Evolutionary conservation across 768 basidiomycete species (phyloP).

Genomic region (Kwoniella sp.): DNA sequence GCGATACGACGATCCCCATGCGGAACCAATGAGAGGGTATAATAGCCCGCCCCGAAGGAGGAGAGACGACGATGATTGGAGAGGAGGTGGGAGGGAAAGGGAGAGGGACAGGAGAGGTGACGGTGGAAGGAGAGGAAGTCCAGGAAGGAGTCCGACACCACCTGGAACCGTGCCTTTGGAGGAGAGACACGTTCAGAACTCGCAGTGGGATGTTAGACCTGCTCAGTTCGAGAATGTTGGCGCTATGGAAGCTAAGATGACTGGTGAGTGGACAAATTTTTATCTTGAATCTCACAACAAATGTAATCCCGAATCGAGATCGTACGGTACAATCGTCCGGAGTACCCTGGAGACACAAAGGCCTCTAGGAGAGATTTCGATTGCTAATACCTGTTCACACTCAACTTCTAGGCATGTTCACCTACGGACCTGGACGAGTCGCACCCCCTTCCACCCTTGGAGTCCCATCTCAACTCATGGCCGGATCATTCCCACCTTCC

Average conservation of each 20-base stretch:
- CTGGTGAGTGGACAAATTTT: slow-evolving; percentile 64
- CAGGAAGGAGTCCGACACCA: slow-evolving; percentile 86
- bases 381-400: slow-evolving; percentile 21
- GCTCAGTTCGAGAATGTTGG: slow-evolving; percentile 93
- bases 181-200: slow-evolving; percentile 83
- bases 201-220: slow-evolving; percentile 95
- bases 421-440: slow-evolving; percentile 75
- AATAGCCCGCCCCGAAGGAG: slow-evolving; percentile 24
- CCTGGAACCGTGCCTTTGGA: slow-evolving; percentile 77
- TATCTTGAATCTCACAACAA: too few relatives aligned
- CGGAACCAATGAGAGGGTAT: slow-evolving; percentile 35
- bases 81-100: slow-evolving; percentile 29
- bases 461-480: slow-evolving; percentile 60
- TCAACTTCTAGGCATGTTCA: slow-evolving; percentile 68
- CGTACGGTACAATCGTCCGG: too few relatives aligned
- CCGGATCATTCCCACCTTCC: slow-evolving; percentile 46
- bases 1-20: slow-evolving; percentile 40
- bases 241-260: slow-evolving; percentile 97
- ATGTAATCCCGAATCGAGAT: too few relatives aligned
- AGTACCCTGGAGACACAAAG: too few relatives aligned
- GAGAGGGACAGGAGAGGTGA: slow-evolving; percentile 53
- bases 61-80: slow-evolving; percentile 27
- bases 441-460: slow-evolving; percentile 94
- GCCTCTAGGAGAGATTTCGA: neutral
- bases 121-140: slow-evolving; percentile 62